phyloP scores from a whole-genome alignment of 805 yeast genomes.

The Nakazawaea pomicola region DNA sequence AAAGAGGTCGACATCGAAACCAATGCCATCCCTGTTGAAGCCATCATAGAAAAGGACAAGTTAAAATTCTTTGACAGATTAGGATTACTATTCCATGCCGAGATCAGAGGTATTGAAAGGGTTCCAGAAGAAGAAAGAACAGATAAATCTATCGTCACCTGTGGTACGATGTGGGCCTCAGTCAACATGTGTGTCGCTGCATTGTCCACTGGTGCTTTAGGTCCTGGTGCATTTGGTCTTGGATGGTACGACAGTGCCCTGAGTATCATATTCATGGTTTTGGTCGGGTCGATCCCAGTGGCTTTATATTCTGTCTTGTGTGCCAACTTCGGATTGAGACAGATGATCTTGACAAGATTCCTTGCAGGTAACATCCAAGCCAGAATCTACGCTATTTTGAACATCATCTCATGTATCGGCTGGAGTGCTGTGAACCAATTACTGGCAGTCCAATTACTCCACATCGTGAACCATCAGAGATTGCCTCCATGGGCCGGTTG shows the following conservation, averaged over 20 bases:
- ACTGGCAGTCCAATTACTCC: conserved; percentile 27
- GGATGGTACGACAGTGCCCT: conserved; percentile 10
- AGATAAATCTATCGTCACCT: conserved; percentile 29
- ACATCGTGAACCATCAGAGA: conserved; percentile 21
- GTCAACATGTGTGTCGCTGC: conserved; percentile 44
- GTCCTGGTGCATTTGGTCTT: conserved; percentile 27
- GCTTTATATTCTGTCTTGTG: conserved; percentile 34
- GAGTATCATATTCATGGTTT: conserved; percentile 24
- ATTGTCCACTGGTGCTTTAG: conserved; percentile 27
- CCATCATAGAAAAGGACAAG: conserved; percentile 1
- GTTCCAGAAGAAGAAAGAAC: conserved; percentile 40
- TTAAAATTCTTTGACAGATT: conserved; percentile 6
- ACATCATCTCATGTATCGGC: conserved; percentile 28
- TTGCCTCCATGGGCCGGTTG: conserved; percentile 33
- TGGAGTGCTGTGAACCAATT: conserved; percentile 31
- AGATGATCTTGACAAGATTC: conserved; percentile 27
- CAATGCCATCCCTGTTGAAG: conserved; percentile 4
- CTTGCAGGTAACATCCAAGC: conserved; percentile 30
- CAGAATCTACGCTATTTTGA: conserved; percentile 25
- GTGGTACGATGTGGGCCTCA: conserved; percentile 44
- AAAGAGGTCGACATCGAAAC: conserved; percentile 5
- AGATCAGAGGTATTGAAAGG: conserved; percentile 35
- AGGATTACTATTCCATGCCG: conserved; percentile 9
- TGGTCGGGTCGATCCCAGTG: conserved; percentile 33
- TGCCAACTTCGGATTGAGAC: conserved; percentile 35